Evolutionary conservation across 2,329 filamentous ascomycete genomes (phyloP).

Genomic region (Pezicula rhizophila): DNA sequence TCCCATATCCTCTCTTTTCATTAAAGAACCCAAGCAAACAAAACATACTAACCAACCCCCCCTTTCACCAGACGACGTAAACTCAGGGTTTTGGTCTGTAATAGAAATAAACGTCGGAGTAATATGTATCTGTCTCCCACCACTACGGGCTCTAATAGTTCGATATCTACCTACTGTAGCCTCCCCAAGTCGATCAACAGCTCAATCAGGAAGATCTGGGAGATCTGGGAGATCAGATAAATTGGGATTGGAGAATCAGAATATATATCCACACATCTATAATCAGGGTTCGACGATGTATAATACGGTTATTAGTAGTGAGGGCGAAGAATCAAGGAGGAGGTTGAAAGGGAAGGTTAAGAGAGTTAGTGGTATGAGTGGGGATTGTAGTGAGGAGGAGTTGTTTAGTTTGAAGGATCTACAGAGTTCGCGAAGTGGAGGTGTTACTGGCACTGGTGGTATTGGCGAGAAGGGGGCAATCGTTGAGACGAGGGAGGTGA

Average conservation of each 20-base stretch:
- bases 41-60: not conserved
- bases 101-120: conserved; percentile 30
- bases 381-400: not conserved
- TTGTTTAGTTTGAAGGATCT: not conserved
- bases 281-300: not conserved
- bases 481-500: not conserved
- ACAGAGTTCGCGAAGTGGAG: too few species aligned
- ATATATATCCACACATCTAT: not conserved
- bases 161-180: not conserved
- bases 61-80: conserved; percentile 13
- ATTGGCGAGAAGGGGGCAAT: not conserved
- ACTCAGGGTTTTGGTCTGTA: conserved; percentile 26
- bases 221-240: too few species aligned
- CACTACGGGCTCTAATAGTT: not conserved
- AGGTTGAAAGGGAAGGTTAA: not conserved
- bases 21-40: too few species aligned
- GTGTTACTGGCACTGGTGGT: not conserved
- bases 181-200: not conserved
- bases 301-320: not conserved
- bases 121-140: conserved; percentile 31
- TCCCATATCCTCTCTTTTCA: not conserved
- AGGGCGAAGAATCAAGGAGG: not conserved
- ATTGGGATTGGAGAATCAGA: not conserved
- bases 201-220: not conserved
- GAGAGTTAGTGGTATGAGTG: not conserved